A percentile compares a stretch with the other conserved stretches of the same genome.
Evolutionary conservation across 1,284 basidiomycete species (phyloP).

Genomic region (Ceratobasidium papillatum): DNA sequence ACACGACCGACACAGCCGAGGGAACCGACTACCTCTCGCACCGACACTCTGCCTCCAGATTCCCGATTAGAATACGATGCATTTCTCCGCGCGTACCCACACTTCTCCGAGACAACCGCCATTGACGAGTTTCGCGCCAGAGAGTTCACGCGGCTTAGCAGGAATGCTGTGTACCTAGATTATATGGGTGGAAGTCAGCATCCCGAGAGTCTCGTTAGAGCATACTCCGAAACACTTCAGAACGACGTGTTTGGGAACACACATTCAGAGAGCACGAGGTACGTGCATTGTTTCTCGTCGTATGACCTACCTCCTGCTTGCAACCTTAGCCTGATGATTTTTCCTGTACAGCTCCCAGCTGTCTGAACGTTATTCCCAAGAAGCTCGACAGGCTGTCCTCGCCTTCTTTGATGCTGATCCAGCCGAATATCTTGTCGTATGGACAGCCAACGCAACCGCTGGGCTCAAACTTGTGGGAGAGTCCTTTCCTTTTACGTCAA

Average conservation of each 20-base stretch:
- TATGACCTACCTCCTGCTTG: slow-evolving; percentile 41
- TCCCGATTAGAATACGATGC: slow-evolving; percentile 47
- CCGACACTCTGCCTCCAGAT: not conserved
- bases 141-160: slow-evolving; percentile 72
- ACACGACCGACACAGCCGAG: not conserved
- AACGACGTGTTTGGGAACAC: slow-evolving; percentile 78
- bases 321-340: slow-evolving; percentile 18
- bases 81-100: slow-evolving; percentile 56
- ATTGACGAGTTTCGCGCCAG: slow-evolving; percentile 73
- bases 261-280: slow-evolving; percentile 81
- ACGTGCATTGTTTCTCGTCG: slow-evolving; percentile 49
- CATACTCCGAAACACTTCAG: slow-evolving; percentile 72
- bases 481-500: slow-evolving; percentile 71
- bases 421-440: slow-evolving; percentile 76
- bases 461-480: slow-evolving; percentile 84
- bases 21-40: not conserved
- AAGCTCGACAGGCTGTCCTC: slow-evolving; percentile 73
- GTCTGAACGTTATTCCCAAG: slow-evolving; percentile 68
- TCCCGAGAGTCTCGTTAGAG: slow-evolving; percentile 74
- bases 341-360: slow-evolving; percentile 65
- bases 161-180: slow-evolving; percentile 67
- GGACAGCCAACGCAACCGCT: slow-evolving; percentile 80
- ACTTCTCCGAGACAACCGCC: slow-evolving; percentile 58
- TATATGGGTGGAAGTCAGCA: slow-evolving; percentile 83
- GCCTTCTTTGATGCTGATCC: slow-evolving; percentile 75